Conservation (phyloP, 2,329 filamentous ascomycete genomes). For the Alternaria sp. region DNA sequence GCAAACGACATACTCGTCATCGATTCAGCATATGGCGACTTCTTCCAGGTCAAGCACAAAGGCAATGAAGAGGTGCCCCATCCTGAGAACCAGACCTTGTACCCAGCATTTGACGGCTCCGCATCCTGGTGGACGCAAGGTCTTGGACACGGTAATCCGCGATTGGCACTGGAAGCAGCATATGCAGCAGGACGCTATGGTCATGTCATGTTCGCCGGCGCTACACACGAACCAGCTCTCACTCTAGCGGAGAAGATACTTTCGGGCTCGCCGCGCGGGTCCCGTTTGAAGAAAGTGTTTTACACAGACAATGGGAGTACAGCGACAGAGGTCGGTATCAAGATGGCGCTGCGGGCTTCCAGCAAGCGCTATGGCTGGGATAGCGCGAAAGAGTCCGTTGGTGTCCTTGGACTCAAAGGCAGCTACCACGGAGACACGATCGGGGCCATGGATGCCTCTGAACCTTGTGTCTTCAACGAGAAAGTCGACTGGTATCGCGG, state of each 20-base stretch:
- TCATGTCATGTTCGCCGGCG: constrained; percentile 85
- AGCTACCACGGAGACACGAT: constrained; percentile 90
- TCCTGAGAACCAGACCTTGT: constrained; percentile 53
- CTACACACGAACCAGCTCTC: constrained; percentile 79
- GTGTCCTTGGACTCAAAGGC: constrained; percentile 76
- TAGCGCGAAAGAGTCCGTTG: constrained; percentile 62
- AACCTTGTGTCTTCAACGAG: constrained; percentile 78
- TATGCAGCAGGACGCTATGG: constrained; percentile 85
- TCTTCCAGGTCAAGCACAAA: constrained; percentile 68
- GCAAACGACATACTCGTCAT: constrained; percentile 72
- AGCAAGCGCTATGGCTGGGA: constrained; percentile 71
- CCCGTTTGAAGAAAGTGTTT: constrained; percentile 73
- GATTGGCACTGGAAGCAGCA: constrained; percentile 74
- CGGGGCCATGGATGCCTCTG: constrained; percentile 83
- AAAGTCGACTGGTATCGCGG: constrained; percentile 87
- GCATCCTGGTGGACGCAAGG: constrained; percentile 92
- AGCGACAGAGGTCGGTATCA: constrained; percentile 81
- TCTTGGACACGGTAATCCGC: constrained; percentile 77
- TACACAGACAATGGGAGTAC: constrained; percentile 87
- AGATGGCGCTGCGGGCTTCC: constrained; percentile 79
- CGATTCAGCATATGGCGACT: constrained; percentile 80
- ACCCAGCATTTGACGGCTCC: constrained; percentile 79
- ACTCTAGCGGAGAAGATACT: constrained; percentile 71
- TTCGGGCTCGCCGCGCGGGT: constrained; percentile 61
- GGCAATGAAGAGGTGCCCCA: constrained; percentile 22